These are phyloP conservation scores for Calonectria crousiana DNA, from an alignment of 2,329 filamentous ascomycete genomes.

Conservation along the genomic window DNA sequence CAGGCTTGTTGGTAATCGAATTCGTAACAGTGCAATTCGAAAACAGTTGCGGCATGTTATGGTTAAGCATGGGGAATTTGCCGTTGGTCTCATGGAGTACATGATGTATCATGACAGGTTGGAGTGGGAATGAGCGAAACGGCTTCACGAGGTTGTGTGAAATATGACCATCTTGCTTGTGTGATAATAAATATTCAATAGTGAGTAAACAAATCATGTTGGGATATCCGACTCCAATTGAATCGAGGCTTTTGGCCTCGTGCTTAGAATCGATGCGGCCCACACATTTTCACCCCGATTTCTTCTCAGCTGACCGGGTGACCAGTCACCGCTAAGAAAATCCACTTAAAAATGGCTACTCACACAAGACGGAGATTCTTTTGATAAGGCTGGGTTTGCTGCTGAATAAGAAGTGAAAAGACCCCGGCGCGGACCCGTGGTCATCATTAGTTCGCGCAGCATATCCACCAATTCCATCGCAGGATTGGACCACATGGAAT, in stretches of 20 bases:
- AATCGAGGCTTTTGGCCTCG: neutral
- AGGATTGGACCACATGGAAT: constrained; percentile 8
- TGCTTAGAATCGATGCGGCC: too few relatives aligned
- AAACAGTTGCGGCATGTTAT: constrained; percentile 15
- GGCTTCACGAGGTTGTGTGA: neutral
- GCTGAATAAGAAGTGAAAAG: neutral
- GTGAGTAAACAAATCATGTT: too few relatives aligned
- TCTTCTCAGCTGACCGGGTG: neutral
- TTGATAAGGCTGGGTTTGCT: neutral
- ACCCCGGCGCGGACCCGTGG: neutral
- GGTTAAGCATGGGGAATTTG: constrained; percentile 29
- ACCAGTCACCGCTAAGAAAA: neutral
- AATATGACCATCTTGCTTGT: neutral
- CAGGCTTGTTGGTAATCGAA: constrained; percentile 25
- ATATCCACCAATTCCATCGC: constrained; percentile 11
- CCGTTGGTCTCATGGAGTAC: constrained; percentile 28
- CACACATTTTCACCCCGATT: neutral
- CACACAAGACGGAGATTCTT: too few relatives aligned
- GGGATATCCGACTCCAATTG: neutral
- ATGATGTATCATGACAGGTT: constrained; percentile 3
- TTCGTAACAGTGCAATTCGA: neutral
- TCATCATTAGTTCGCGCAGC: neutral
- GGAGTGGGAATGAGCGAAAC: neutral
- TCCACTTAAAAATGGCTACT: too few relatives aligned
- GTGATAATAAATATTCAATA: neutral